Conservation (phyloP, 2,329 filamentous ascomycete species). For the Penicillium hordei region DNA sequence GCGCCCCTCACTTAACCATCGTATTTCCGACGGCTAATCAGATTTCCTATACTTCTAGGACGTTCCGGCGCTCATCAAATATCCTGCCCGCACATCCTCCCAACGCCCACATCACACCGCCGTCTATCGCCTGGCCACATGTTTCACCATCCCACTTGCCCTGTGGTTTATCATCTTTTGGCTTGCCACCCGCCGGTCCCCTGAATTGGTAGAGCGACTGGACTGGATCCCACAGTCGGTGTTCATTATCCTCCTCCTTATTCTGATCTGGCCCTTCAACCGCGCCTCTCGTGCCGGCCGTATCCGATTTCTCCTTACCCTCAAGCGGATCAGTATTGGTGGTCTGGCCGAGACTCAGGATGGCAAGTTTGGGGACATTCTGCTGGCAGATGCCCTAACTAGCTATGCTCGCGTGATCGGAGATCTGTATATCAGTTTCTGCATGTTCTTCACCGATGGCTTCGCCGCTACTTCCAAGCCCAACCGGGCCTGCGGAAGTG, state of each 20-base stretch:
- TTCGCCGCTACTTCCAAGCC: slow-evolving; percentile 76
- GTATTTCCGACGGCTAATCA: slow-evolving; percentile 1
- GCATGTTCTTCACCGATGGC: slow-evolving; percentile 79
- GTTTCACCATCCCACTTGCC: slow-evolving; percentile 69
- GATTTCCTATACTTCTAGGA: slow-evolving; percentile 53
- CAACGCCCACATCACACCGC: slow-evolving; percentile 76
- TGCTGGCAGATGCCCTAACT: slow-evolving; percentile 90
- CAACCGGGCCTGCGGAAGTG: slow-evolving; percentile 77
- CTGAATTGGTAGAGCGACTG: slow-evolving; percentile 69
- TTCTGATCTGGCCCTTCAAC: slow-evolving; percentile 72
- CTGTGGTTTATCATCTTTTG: slow-evolving; percentile 80
- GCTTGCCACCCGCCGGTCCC: slow-evolving; percentile 70
- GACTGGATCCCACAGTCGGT: slow-evolving; percentile 85
- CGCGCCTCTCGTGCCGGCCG: slow-evolving; percentile 69
- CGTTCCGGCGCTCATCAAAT: slow-evolving; percentile 80
- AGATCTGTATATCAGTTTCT: slow-evolving; percentile 83
- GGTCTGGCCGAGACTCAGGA: slow-evolving; percentile 82
- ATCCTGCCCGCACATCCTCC: slow-evolving; percentile 71
- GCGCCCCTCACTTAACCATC: slow-evolving; percentile 9
- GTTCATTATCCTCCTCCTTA: slow-evolving; percentile 67
- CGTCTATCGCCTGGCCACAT: slow-evolving; percentile 78
- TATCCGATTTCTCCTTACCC: slow-evolving; percentile 69
- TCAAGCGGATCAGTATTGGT: slow-evolving; percentile 77
- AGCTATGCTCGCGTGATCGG: slow-evolving; percentile 91
- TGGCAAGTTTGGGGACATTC: slow-evolving; percentile 90